phyloP scores from a whole-genome alignment of 352 stramenopile species.

The Globisporangium emineosum region DNA sequence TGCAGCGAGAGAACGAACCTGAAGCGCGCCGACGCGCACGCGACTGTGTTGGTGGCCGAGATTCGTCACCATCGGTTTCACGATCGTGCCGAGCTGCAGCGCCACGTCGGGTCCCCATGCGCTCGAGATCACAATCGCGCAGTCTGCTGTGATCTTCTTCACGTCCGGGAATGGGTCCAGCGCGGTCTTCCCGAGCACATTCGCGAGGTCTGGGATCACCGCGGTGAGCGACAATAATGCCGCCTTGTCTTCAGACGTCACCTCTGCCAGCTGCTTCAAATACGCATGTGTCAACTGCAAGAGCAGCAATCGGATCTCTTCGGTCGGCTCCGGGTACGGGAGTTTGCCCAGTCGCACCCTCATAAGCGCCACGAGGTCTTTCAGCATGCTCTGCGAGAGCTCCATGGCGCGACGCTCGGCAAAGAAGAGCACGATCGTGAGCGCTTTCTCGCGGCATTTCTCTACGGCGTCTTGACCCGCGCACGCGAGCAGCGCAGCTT shows the following conservation, averaged over 20 bases:
- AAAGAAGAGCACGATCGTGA: slow-evolving; percentile 58
- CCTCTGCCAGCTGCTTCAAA: slow-evolving; percentile 42
- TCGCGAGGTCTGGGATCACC: slow-evolving; percentile 63
- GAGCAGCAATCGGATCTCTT: slow-evolving; percentile 77
- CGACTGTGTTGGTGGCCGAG: slow-evolving; percentile 81
- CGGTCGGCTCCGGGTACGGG: slow-evolving; percentile 72
- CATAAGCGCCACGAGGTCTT: slow-evolving; percentile 48
- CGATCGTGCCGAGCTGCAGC: slow-evolving; percentile 67
- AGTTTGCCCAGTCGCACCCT: slow-evolving; percentile 63
- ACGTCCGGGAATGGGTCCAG: slow-evolving; percentile 78
- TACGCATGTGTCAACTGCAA: slow-evolving; percentile 55
- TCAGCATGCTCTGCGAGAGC: slow-evolving; percentile 33
- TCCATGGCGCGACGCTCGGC: slow-evolving; percentile 46
- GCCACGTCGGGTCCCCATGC: slow-evolving; percentile 55
- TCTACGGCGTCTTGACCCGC: slow-evolving; percentile 57
- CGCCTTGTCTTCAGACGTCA: slow-evolving; percentile 12
- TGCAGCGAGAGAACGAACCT: slow-evolving; percentile 22
- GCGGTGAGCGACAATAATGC: slow-evolving; percentile 33
- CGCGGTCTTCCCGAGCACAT: slow-evolving; percentile 67
- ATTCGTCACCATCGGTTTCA: slow-evolving; percentile 64
- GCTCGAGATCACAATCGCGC: slow-evolving; percentile 48
- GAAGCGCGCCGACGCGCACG: slow-evolving; percentile 69
- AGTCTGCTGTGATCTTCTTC: slow-evolving; percentile 74
- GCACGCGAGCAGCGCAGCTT: slow-evolving; percentile 46
- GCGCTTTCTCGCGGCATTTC: slow-evolving; percentile 73